Evolutionary conservation across 1,284 basidiomycete species (phyloP).

Genomic region (Heliocybe sulcata): DNA sequence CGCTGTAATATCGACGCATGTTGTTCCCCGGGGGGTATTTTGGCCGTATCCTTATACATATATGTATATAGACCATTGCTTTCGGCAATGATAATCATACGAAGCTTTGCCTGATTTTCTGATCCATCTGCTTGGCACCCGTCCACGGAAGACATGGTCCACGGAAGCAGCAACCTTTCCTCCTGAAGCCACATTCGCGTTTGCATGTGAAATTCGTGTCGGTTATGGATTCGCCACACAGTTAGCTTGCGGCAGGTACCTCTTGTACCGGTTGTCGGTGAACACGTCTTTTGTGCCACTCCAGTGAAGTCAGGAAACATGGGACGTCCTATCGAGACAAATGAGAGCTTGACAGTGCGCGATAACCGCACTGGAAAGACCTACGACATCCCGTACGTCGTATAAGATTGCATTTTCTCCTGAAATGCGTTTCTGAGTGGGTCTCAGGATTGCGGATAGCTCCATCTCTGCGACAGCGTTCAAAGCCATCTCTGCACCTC

Average conservation of each 20-base stretch:
- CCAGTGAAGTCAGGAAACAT: neutral
- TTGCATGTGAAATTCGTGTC: neutral
- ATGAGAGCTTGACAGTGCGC: slow-evolving; percentile 51
- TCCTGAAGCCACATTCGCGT: neutral
- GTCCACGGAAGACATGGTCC: too few species aligned
- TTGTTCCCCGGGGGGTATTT: too few species aligned
- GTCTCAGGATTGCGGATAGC: slow-evolving; percentile 63
- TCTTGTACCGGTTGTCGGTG: neutral
- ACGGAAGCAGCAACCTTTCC: too few species aligned
- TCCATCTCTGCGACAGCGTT: slow-evolving; percentile 75
- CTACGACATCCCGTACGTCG: slow-evolving; percentile 67
- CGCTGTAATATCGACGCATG: too few species aligned
- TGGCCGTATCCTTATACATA: neutral
- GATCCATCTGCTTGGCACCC: too few species aligned
- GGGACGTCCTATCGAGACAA: slow-evolving; percentile 19
- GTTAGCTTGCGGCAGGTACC: neutral
- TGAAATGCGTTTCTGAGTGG: neutral
- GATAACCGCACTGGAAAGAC: slow-evolving; percentile 84
- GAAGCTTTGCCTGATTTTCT: too few species aligned
- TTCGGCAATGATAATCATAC: neutral
- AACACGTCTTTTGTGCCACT: neutral
- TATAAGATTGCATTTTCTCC: neutral
- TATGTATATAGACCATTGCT: neutral
- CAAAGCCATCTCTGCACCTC: slow-evolving; percentile 62
- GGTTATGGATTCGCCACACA: neutral